Percentiles rank a stretch among this genome's conserved stretches.
Conservation (phyloP, 768 basidiomycete genomes). For the Chlorophyllum brunneum region DNA sequence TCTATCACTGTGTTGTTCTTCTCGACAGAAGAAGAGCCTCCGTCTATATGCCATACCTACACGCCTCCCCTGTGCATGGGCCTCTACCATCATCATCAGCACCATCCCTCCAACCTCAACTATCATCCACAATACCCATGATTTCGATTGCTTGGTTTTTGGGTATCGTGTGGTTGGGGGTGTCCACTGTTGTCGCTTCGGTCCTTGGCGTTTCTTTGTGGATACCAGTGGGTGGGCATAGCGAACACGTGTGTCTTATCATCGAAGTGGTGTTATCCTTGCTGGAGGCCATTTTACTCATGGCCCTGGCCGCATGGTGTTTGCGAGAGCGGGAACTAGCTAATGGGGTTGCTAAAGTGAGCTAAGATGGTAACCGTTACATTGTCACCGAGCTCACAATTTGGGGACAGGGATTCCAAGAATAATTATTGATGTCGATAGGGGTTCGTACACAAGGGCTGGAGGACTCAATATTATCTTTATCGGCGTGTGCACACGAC, state of each 20-base stretch:
- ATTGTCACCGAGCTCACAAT: neutral
- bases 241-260: neutral
- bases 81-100: neutral
- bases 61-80: neutral
- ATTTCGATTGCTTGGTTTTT: neutral
- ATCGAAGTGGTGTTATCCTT: neutral
- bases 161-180: neutral
- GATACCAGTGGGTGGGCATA: neutral
- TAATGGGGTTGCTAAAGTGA: neutral
- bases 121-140: neutral
- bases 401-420: neutral
- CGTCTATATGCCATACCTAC: neutral
- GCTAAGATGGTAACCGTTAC: neutral
- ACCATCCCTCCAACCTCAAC: neutral
- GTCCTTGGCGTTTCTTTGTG: neutral
- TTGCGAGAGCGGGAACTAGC: constrained; percentile 3
- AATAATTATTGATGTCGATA: neutral
- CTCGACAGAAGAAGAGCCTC: neutral
- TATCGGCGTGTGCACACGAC: too few species aligned
- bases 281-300: neutral
- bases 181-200: constrained; percentile 1
- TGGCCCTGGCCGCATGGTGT: neutral
- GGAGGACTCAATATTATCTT: too few species aligned
- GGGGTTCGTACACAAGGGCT: too few species aligned
- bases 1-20: neutral